These are phyloP conservation scores for Ophiocordyceps camponoti-rufipedis DNA, from an alignment of 2,329 filamentous ascomycete species.

Conservation along the genomic window DNA sequence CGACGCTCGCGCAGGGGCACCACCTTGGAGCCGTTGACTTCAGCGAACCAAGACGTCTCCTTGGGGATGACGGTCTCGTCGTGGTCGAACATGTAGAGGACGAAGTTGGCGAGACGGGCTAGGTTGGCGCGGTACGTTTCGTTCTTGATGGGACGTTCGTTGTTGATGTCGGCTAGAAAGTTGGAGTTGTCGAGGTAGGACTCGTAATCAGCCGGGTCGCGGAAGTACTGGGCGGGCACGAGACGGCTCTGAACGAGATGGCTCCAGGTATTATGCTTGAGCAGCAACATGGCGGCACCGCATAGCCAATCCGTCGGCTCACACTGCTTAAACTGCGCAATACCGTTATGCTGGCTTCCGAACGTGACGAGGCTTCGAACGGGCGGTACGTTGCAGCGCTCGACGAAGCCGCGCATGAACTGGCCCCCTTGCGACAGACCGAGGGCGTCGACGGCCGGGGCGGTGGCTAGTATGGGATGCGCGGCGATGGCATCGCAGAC, in stretches of 20 bases:
- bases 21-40: slow-evolving; percentile 56
- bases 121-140: slow-evolving; percentile 54
- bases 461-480: slow-evolving; percentile 64
- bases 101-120: slow-evolving; percentile 52
- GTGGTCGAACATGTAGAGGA: slow-evolving; percentile 78
- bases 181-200: slow-evolving; percentile 66
- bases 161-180: slow-evolving; percentile 92
- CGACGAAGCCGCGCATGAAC: slow-evolving; percentile 79
- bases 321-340: slow-evolving; percentile 66
- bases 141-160: slow-evolving; percentile 67
- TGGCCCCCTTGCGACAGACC: slow-evolving; percentile 94
- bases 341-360: slow-evolving; percentile 84
- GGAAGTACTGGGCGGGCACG: slow-evolving; percentile 91
- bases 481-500: slow-evolving; percentile 63
- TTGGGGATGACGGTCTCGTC: slow-evolving; percentile 79
- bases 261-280: slow-evolving; percentile 69
- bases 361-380: slow-evolving; percentile 73
- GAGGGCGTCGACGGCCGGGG: slow-evolving; percentile 72
- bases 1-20: slow-evolving; percentile 48
- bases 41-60: slow-evolving; percentile 79
- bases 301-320: slow-evolving; percentile 58
- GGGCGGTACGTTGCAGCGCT: slow-evolving; percentile 65
- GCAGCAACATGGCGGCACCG: slow-evolving; percentile 56
- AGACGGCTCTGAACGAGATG: slow-evolving; percentile 58
- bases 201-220: slow-evolving; percentile 43